Base-by-base conservation (phyloP, 495 filamentous ascomycete genomes). In the Neurospora africana region DNA sequence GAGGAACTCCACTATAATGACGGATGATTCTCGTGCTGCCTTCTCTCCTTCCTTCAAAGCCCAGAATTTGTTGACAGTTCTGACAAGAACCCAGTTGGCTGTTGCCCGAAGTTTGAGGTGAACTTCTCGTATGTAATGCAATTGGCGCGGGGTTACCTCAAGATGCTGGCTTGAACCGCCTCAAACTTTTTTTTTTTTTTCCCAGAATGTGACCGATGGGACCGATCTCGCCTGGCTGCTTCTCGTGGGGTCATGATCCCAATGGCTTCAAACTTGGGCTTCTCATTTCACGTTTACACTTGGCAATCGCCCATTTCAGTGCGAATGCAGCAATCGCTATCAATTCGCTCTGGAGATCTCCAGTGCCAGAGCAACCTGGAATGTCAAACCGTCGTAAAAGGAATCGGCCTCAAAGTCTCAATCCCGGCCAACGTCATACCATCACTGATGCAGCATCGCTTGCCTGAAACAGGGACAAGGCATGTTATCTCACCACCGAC, bases 401-500 rank as follows among this genome's bases (percentile, higher is more conserved):
- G 11, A 6, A 65, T 65, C 27, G 27, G 27, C 53, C 30, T 65
- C 15, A 19, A 53, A 65, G 53, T 65, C 27, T 33, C 33, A 19
- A 67, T 58, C 30, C 69, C 43, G 65, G 69, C 69, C 30, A 71
- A 65, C 27, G 27, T 65, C 53, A 65, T 65, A 35, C 53, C 76
- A 76, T 79, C 76, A 78, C 78, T 71, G 75, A 73, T 79, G 76
- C 77, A 79, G 68, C 76, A 76, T 70, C 61, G 70, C 70, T 70
- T 77, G 37, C 74, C 74, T 35, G 33, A 61, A 61, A 61, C 53
- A 61, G 53, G 23, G 53, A 58, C 23, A 58, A 58, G 47, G 53
- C 53, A 61, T 61, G 27, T 61, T 33, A 61, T 61, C 53, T 61
- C 53, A 30, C 27, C 23, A 61, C 15, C 27, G 53, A 33, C 53